Conservation (phyloP, 2,329 filamentous ascomycete species). For the Aulographum hederae region DNA sequence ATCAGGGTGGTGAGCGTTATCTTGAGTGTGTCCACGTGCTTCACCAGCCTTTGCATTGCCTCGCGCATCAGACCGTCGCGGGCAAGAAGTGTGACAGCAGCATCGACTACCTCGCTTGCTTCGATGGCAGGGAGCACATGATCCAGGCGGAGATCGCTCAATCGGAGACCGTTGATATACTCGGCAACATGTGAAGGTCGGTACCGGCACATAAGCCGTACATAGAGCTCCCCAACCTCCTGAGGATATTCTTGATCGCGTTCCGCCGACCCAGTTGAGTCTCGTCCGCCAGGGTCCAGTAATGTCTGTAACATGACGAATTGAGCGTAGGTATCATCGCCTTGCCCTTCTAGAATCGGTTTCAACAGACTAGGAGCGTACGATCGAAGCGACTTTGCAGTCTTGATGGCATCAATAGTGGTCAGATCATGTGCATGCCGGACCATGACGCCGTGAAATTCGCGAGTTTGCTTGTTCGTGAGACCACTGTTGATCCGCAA, state of each 20-base stretch:
- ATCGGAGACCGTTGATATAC: conserved; percentile 61
- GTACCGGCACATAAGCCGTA: conserved; percentile 80
- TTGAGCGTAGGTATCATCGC: conserved; percentile 44
- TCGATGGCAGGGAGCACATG: conserved; percentile 76
- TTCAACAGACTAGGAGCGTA: conserved; percentile 47
- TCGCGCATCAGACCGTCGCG: conserved; percentile 67
- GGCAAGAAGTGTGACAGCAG: conserved; percentile 77
- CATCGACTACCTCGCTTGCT: conserved; percentile 75
- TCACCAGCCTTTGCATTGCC: conserved; percentile 72
- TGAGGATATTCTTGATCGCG: conserved; percentile 12
- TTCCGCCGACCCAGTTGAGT: conserved; percentile 13
- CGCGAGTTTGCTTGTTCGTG: conserved; percentile 49
- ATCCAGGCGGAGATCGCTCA: conserved; percentile 61
- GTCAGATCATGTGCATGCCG: conserved; percentile 48
- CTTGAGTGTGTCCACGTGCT: conserved; percentile 63
- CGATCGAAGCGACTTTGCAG: conserved; percentile 46
- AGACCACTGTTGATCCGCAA: conserved; percentile 46
- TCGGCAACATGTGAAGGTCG: conserved; percentile 67
- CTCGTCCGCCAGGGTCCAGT: conserved; percentile 38
- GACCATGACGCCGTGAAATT: conserved; percentile 50
- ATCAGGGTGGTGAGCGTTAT: conserved; percentile 60
- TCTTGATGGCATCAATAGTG: conserved; percentile 43
- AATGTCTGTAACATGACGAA: conserved; percentile 62
- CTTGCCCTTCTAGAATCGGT: conserved; percentile 43
- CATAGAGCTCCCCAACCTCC: conserved; percentile 63